Evolutionary conservation across 805 yeast species (phyloP), one percentile per base, ranked within the genome.

Genomic region (Pichia thaimueangensis): DNA sequence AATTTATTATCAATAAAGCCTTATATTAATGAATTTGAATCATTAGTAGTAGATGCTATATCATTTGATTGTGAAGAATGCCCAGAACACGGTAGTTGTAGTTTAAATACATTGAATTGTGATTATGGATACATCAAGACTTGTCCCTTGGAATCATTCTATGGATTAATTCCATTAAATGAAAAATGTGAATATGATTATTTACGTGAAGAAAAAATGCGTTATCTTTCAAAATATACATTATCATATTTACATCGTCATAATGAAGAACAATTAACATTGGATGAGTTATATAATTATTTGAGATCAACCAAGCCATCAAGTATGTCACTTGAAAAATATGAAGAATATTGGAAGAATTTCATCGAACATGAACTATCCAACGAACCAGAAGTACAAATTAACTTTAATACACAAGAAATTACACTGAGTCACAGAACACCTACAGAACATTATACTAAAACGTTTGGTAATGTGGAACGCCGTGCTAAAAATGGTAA

Each of bases 61-160:
- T 29, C 30, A 20, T 37, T 48, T n/a, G 35, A 41, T 21, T 91
- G 98, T 64, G 63, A 74, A 4, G 74, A 74, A 21, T 91, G 97
- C 57, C 97, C 97, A 2, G 73, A 70, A 4, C 80, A 89, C 62
- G 93, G 89, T 0, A 67, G 75, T 30, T 91, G 97, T 62, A 77
- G 71, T 49, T 75, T 78, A 20, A 58, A 70, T 35, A 66, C 71
- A 39, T 55, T 85, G 8, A 78, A 73, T 43, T 91, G 98, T 62
- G 79, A 76, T 51, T 80, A 78, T 35, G 95, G 82, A 43, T 84
- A 68, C 56, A 58, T 74, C 35, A 69, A 66, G 28, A 55, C 56
- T 30, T 67, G 71, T 40, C 80, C 82, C 13, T 73, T 80, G 72
- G 68, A 74, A 48, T 64, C 75, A 30, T 56, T 77, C 25, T 68